These are phyloP conservation scores for Naumovozyma castellii DNA, from an alignment of 805 yeast species.

Conservation along the genomic window DNA sequence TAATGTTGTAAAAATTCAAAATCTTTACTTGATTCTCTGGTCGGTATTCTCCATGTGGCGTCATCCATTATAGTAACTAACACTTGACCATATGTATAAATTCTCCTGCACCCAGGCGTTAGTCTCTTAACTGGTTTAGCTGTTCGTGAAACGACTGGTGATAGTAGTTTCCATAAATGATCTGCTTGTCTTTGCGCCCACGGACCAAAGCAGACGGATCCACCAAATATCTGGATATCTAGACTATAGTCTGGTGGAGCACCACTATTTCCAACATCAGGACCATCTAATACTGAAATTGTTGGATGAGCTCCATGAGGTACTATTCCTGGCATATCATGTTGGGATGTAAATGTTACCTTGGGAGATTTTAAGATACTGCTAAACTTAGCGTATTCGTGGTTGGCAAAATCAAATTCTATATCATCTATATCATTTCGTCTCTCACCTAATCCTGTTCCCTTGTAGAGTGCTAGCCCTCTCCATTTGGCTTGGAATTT, in stretches of 20 bases:
- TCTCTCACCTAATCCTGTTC: slow-evolving; percentile 31
- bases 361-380: slow-evolving; percentile 53
- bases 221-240: slow-evolving; percentile 47
- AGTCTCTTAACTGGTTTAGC: slow-evolving; percentile 35
- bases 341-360: slow-evolving; percentile 49
- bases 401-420: slow-evolving; percentile 29
- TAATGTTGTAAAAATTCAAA: slow-evolving; percentile 30
- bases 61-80: slow-evolving; percentile 56
- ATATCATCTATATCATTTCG: slow-evolving; percentile 27
- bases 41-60: slow-evolving; percentile 63
- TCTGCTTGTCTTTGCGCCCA: slow-evolving; percentile 87
- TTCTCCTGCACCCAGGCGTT: slow-evolving; percentile 43
- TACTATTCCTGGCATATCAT: slow-evolving; percentile 63
- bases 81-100: slow-evolving; percentile 47
- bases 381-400: slow-evolving; percentile 79
- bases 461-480: slow-evolving; percentile 61
- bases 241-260: slow-evolving; percentile 52
- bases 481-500: slow-evolving; percentile 45
- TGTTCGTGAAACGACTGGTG: slow-evolving; percentile 60
- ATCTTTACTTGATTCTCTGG: slow-evolving; percentile 78
- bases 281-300: slow-evolving; percentile 31
- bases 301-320: slow-evolving; percentile 33
- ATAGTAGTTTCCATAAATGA: slow-evolving; percentile 51
- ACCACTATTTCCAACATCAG: slow-evolving; percentile 53
- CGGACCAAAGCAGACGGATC: slow-evolving; percentile 80